A percentile compares a stretch with the other conserved stretches of the same genome.
Conservation (phyloP, 2,329 filamentous ascomycete species). For the Colletotrichum liriopes region DNA sequence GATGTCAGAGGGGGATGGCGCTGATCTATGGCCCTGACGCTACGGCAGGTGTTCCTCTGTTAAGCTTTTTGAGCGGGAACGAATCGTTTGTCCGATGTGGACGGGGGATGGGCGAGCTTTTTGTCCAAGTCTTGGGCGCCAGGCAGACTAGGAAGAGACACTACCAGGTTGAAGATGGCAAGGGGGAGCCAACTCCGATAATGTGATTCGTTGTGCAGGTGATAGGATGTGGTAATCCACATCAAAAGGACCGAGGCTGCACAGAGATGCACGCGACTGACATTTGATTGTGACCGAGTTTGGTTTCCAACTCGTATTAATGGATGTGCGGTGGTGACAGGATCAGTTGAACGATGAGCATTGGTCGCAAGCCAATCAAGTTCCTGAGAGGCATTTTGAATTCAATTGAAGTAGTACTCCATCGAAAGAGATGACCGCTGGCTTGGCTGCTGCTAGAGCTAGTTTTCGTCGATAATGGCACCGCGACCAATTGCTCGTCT, state of each 20-base stretch:
- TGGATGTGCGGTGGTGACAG: neutral
- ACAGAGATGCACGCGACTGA: neutral
- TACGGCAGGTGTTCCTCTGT: constrained; percentile 30
- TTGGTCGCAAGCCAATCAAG: constrained; percentile 6
- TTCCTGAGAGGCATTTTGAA: neutral
- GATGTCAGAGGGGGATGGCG: constrained; percentile 10
- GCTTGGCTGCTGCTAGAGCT: neutral
- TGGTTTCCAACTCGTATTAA: constrained; percentile 22
- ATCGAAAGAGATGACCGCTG: too few species aligned
- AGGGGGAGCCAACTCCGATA: constrained; percentile 18
- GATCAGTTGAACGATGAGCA: neutral
- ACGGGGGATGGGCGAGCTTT: constrained; percentile 1
- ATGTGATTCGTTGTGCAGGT: constrained; percentile 38
- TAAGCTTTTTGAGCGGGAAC: constrained; percentile 29
- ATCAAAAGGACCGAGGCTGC: constrained; percentile 23
- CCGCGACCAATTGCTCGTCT: neutral
- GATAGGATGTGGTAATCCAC: neutral
- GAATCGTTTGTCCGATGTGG: constrained; percentile 29
- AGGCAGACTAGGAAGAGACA: neutral
- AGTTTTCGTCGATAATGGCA: neutral
- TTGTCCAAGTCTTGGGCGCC: constrained; percentile 4
- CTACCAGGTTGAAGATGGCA: constrained; percentile 2
- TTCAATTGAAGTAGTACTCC: too few species aligned
- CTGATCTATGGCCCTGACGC: constrained; percentile 33
- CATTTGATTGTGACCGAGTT: constrained; percentile 15